Evolutionary conservation across 441 rosid species (phyloP).

Genomic region (Brassica hybrid): DNA sequence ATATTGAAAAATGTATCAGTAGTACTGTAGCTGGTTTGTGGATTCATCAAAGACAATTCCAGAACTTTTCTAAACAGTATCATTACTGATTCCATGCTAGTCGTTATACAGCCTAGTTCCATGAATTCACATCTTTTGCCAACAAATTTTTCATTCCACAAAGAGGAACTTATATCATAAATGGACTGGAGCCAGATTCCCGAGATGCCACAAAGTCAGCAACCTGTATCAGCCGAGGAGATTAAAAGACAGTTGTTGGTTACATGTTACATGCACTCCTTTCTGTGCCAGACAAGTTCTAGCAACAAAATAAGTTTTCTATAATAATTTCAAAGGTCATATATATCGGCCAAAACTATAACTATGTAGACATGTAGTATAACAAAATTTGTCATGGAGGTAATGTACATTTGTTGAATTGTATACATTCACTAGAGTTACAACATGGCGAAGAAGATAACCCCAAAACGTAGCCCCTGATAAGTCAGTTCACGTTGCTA

Average conservation of each 20-base stretch:
- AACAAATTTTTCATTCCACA: neutral
- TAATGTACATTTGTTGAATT: neutral
- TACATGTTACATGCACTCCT: neutral
- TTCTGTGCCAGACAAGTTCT: neutral
- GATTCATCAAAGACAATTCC: conserved; percentile 20
- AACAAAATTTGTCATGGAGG: neutral
- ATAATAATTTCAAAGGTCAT: too few relatives aligned
- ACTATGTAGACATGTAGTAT: too few relatives aligned
- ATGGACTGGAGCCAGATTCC: too few relatives aligned
- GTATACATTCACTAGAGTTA: conserved; percentile 2
- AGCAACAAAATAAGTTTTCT: neutral
- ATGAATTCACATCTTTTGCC: neutral
- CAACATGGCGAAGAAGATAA: conserved; percentile 1
- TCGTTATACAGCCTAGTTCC: neutral
- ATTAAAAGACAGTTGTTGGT: neutral
- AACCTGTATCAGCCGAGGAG: conserved; percentile 46
- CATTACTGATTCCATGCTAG: neutral
- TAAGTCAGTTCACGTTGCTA: conserved; percentile 26
- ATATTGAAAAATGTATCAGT: conserved; percentile 34
- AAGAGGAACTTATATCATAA: too few relatives aligned
- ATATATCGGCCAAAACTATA: too few relatives aligned
- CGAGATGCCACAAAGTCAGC: conserved; percentile 30
- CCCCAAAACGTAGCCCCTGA: conserved; percentile 6
- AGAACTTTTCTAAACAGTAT: conserved; percentile 14
- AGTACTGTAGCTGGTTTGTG: conserved; percentile 28